Evolutionary conservation across 805 yeast genomes (phyloP).

Genomic region (Clavispora carvajalis): DNA sequence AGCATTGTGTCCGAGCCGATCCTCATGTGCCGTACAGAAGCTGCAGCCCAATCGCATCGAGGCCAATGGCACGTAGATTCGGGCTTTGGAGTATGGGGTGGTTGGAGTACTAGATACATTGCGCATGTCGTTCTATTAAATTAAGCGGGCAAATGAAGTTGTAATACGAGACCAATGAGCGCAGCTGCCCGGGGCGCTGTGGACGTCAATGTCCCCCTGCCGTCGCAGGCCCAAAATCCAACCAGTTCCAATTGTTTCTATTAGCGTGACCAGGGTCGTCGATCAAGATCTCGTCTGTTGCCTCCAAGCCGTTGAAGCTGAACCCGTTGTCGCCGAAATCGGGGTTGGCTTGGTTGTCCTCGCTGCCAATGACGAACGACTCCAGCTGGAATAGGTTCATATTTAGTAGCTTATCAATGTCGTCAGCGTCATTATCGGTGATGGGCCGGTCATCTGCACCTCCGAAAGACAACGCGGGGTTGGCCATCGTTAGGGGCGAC

Average conservation of each 20-base stretch:
- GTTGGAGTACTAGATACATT: not conserved
- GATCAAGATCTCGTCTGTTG: constrained; percentile 30
- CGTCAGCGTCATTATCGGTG: constrained; percentile 23
- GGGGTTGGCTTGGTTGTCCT: constrained; percentile 3
- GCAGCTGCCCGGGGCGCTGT: not conserved
- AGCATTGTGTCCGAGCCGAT: too few species aligned
- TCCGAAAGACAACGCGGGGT: not conserved
- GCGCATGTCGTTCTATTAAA: not conserved
- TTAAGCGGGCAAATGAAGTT: too few species aligned
- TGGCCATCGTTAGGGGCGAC: constrained; percentile 2
- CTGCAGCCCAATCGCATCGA: too few species aligned
- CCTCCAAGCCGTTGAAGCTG: constrained; percentile 19
- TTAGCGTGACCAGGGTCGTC: constrained; percentile 14
- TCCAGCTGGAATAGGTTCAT: constrained; percentile 35
- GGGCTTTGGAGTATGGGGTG: too few species aligned
- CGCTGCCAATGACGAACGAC: constrained; percentile 22
- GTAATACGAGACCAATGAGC: too few species aligned
- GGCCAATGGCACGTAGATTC: too few species aligned
- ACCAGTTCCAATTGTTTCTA: constrained; percentile 34
- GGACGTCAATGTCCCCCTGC: not conserved
- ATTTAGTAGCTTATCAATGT: constrained; percentile 36
- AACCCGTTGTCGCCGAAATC: constrained; percentile 4
- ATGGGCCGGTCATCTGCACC: constrained; percentile 3
- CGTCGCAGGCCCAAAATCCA: constrained; percentile 30
- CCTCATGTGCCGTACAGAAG: too few species aligned